Evolutionary conservation across 306 rosid species (phyloP), one percentile per base, ranked within the genome.

Genomic region (Mucuna pruriens): DNA sequence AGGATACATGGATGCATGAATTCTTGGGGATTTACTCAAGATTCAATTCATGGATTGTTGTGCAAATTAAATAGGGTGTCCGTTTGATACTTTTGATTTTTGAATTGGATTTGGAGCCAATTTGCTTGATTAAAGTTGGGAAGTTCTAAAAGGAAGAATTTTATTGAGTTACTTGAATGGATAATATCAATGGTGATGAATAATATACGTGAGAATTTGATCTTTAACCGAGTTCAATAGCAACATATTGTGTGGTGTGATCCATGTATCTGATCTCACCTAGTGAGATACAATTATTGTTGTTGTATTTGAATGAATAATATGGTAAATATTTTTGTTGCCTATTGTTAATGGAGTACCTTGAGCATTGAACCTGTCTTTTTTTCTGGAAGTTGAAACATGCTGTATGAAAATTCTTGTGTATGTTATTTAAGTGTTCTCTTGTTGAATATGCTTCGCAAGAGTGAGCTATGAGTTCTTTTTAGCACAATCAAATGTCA

Each of bases 261-360:
- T 55, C 16, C 62, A 55, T 20, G 62, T 55, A 55, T 6, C 0
- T 1, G 15, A 42, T 2, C 15, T 42, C 13, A 42, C 48, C 48
- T 42, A 42, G 13, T 42, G 2, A 1, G 67, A 61, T 13, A 13
- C 29, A n/a, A 7, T 29, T 6, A 6, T 29, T 29, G 4, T 54
- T 54, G 68, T 62, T 29, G 22, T 52, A 33, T n/a, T 62, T 71
- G 36, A 22, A 45, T 71, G 74, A 26, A 80, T 72, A 71, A 49
- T 81, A 12, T 73, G 38, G 29, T 67, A 2, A 39, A 45, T 13
- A 20, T 58, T 83, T 58, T 44, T 31, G 17, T 70, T 25, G 42
- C 16, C 34, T 13, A 11, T 26, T 17, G 82, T 69, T 12, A 36
- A 71, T 19, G 69, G 51, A 26, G 34, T 40, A 46, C 51, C 44